A percentile compares a stretch with the other conserved stretches of the same genome.
phyloP scores from a whole-genome alignment of 805 yeast genomes.

The Zygoascus flipseniorum region DNA sequence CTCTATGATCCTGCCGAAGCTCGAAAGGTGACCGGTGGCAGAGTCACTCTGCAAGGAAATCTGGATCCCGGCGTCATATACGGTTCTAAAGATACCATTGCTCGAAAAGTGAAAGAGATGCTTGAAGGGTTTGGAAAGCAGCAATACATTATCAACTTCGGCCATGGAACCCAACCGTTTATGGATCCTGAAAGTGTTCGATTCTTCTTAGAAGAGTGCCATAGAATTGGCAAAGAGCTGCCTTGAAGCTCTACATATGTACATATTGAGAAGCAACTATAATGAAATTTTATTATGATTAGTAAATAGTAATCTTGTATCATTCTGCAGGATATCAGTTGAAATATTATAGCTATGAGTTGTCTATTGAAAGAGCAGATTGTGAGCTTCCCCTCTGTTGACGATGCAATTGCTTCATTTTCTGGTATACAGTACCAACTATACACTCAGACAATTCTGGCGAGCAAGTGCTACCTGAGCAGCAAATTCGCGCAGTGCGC shows the following conservation, averaged over 20 bases:
- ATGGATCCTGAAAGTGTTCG: slow-evolving; percentile 88
- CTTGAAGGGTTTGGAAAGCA: slow-evolving; percentile 84
- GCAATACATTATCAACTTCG: slow-evolving; percentile 87
- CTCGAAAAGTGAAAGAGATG: slow-evolving; percentile 79
- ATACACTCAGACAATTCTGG: background rate
- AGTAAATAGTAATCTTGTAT: too few species aligned
- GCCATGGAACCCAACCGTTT: slow-evolving; percentile 97
- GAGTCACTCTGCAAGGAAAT: slow-evolving; percentile 89
- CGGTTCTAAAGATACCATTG: slow-evolving; percentile 75
- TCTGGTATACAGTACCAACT: background rate
- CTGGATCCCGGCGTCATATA: slow-evolving; percentile 92
- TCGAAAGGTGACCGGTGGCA: slow-evolving; percentile 58
- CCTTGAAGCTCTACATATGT: background rate
- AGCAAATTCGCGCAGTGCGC: slow-evolving; percentile 71
- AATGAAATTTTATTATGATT: background rate
- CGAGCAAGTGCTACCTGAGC: slow-evolving; percentile 45
- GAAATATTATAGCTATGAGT: background rate
- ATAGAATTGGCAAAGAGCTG: slow-evolving; percentile 50
- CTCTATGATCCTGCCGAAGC: slow-evolving; percentile 78
- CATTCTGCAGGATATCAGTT: background rate
- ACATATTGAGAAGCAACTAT: background rate
- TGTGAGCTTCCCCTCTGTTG: too few species aligned
- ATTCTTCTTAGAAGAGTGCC: slow-evolving; percentile 81
- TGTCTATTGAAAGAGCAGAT: too few species aligned
- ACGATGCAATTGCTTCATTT: too few species aligned